A percentile compares a stretch with the other conserved stretches of the same genome.
Evolutionary conservation across 768 basidiomycete genomes (phyloP).

Genomic region (Suillus bovinus): DNA sequence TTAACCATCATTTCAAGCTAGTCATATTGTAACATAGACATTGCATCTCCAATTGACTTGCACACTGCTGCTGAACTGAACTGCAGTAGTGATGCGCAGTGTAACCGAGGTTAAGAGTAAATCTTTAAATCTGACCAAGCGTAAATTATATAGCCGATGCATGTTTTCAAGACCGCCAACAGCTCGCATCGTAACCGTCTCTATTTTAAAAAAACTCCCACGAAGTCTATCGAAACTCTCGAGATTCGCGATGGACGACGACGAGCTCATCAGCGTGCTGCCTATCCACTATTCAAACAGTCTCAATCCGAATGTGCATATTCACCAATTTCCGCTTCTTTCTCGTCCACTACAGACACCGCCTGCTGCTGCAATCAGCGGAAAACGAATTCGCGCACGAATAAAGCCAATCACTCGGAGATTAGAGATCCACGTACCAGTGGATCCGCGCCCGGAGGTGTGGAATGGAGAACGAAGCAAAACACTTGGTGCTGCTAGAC

Average conservation of each 20-base stretch:
- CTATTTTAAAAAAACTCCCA: too few relatives aligned
- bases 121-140: too few relatives aligned
- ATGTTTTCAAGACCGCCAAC: too few relatives aligned
- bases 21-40: conserved; percentile 10
- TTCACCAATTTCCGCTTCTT: conserved; percentile 82
- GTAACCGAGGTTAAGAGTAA: too few relatives aligned
- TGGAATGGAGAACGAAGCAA: conserved; percentile 75
- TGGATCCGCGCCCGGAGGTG: conserved; percentile 78
- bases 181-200: too few relatives aligned
- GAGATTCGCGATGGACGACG: conserved; percentile 21
- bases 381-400: conserved; percentile 76
- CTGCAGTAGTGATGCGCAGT: neutral
- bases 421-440: conserved; percentile 78
- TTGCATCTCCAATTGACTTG: neutral
- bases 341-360: conserved; percentile 73
- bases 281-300: conserved; percentile 72
- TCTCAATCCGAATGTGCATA: conserved; percentile 62
- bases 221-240: neutral
- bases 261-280: conserved; percentile 64
- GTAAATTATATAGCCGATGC: too few relatives aligned
- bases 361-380: conserved; percentile 68
- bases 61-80: neutral
- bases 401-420: conserved; percentile 62
- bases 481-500: conserved; percentile 62
- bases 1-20: conserved; percentile 10